Base-by-base conservation (phyloP, 1,139 yeast genomes). In the Debaryomycetaceae sp. region DNA sequence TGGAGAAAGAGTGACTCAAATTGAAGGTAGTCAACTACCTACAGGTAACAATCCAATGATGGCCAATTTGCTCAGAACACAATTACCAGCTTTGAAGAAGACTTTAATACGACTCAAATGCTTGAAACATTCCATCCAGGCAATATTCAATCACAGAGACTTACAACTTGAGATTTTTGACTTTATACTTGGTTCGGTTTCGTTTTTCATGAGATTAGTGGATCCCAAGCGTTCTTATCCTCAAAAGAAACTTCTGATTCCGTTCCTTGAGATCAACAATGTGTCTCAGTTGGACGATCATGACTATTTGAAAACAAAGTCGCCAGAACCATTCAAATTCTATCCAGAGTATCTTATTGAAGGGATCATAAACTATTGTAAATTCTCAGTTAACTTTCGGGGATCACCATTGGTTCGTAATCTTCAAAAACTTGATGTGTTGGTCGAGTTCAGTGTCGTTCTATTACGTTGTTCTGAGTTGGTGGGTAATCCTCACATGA, bases 401-500 rank as follows among this genome's bases (percentile, higher is more conserved):
- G 76, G 76, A 13, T 81, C 81, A 52, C 93, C 93, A 13, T 65
- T 86, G 60, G 68, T 79, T 24, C 65, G 66, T 31, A 81, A 81
- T 54, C 63, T 65, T 35, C 68, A 64, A 20, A 80, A 84, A 53
- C 59, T 84, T 42, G 67, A 74, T 40, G 66, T 75, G n/a, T 79
- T 87, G 54, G 79, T 88, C 40, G 91, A 87, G 52, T 84, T 89
- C 59, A 73, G 86, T 4, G 81, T 89, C 14, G 77, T 83, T 2
- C 75, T 91, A 45, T 68, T 93, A 56, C 80, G 97, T 60, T 87
- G 95, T 61, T 93, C 97, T 0, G 91, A 85, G 57, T 69, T 87
- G 42, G 74, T 93, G 44, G 89, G 95, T 47, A 95, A 93, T 59
- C 99, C 99, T 0, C 97, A 93, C 68, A 75, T 93, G 69, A 93